Evolutionary conservation across 139 green algal species (phyloP).

Genomic region (Coelastrella sp.): DNA sequence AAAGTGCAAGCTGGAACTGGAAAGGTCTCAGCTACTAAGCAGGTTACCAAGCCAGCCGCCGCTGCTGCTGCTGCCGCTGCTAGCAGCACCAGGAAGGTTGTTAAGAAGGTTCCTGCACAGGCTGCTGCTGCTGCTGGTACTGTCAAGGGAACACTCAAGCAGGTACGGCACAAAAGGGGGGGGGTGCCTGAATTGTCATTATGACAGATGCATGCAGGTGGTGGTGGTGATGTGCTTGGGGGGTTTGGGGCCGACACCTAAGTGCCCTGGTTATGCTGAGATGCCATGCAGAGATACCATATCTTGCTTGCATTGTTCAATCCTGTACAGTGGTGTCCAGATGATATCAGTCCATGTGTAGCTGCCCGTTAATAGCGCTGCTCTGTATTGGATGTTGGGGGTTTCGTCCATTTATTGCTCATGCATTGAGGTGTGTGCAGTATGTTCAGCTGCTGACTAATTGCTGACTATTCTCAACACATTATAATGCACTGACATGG

Average conservation of each 20-base stretch:
- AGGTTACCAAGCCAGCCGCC: not conserved
- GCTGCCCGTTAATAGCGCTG: no score
- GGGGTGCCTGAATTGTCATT: not conserved
- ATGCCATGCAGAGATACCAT: no score
- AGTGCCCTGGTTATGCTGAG: no score
- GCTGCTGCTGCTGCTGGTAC: not conserved
- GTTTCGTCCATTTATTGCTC: no score
- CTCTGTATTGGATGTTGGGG: no score
- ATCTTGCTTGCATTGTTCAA: no score
- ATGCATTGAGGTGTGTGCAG: no score
- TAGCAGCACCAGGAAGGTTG: not conserved
- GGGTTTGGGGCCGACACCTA: no score
- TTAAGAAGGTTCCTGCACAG: not conserved
- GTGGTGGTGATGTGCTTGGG: no score
- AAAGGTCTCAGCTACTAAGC: not conserved
- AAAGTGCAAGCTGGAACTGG: not conserved
- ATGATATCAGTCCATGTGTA: no score
- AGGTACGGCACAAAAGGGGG: not conserved
- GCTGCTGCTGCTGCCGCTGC: no score
- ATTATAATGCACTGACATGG: not conserved
- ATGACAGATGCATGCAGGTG: not conserved
- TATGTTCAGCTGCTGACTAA: not conserved
- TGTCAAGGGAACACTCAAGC: conserved; percentile 21
- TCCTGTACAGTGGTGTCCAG: no score
- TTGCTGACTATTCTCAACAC: not conserved